These are phyloP conservation scores for Cytospora schulzeri DNA, from an alignment of 2,329 filamentous ascomycete genomes.

Conservation along the genomic window DNA sequence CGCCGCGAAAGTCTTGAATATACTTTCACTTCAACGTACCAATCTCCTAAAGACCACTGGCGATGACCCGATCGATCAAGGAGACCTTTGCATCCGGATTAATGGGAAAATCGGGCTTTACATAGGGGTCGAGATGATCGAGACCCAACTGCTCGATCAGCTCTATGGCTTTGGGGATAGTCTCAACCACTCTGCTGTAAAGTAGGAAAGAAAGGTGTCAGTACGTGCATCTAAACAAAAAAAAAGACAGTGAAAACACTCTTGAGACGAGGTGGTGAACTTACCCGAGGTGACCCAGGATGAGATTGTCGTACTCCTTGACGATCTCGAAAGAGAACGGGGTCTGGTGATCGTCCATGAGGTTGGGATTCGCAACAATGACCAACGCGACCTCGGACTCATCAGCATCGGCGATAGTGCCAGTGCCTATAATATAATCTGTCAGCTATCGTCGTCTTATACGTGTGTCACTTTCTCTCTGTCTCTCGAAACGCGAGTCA, in stretches of 20 bases:
- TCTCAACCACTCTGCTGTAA: constrained; percentile 31
- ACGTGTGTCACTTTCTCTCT: too few relatives aligned
- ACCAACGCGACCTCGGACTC: constrained; percentile 75
- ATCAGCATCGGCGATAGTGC: constrained; percentile 83
- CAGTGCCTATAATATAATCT: constrained; percentile 66
- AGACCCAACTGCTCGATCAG: constrained; percentile 30
- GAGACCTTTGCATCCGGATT: constrained; percentile 34
- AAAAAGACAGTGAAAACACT: not conserved
- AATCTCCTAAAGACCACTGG: not conserved
- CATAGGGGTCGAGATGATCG: constrained; percentile 32
- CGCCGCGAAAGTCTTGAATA: not conserved
- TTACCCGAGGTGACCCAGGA: constrained; percentile 70
- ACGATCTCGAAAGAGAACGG: constrained; percentile 81
- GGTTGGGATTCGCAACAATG: constrained; percentile 80
- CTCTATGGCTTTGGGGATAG: constrained; percentile 30
- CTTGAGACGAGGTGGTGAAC: constrained; percentile 30
- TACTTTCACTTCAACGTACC: not conserved
- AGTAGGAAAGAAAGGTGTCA: not conserved
- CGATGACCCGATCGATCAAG: constrained; percentile 35
- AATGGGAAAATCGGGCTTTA: constrained; percentile 35
- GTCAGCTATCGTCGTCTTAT: not conserved
- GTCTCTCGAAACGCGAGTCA: constrained; percentile 1
- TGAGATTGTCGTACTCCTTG: constrained; percentile 69
- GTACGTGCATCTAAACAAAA: not conserved
- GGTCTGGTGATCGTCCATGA: constrained; percentile 89